Base-by-base conservation (phyloP, 2,329 filamentous ascomycete genomes). In the Apiospora malaysiana region DNA sequence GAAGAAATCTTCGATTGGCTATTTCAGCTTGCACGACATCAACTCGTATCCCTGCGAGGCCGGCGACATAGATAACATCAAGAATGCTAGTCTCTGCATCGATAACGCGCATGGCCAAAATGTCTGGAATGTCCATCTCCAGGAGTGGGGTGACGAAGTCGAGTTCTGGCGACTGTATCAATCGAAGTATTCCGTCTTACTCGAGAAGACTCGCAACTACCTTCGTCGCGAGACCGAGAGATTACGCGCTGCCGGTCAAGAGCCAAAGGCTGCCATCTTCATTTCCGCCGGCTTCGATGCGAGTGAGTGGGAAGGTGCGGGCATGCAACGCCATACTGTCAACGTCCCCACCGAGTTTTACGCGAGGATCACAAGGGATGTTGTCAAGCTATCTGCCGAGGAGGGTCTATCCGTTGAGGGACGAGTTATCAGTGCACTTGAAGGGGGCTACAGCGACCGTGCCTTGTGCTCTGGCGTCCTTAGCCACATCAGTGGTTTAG, bases 321-420 rank as follows among this genome's bases (percentile, higher is more conserved):
- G 94, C 3, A 99, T 99, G 96, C 96, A 99, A 81, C 89, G 96
- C 66, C 96, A 99, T 81, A 92, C 93, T 71, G 95, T 97, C 77
- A 97, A 97, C 78, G 96, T 99, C 2, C 95, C 96, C 0, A 99
- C 95, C 0, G 94, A 95, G 69, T 99, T 99, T 79, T 99, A 98
- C 79, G 96, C 96, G 67, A 90, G 93, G 1, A 92, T 99, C 74
- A 95, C 95, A 0, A 88, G 91, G 63, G 96, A 99, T 78, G 89
- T 98, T 3, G 91, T 97, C 18, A 90, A 88, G 66, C 85, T 99
- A 71, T 93, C 97, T 0, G 88, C 93, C 51, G 94, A 98, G 79
- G 91, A 93, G 76, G 93, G 88, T 1, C 88, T 93, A 1, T 88
- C 89, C 40, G 93, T 94, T 1, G 92, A 97, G 37, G 95, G 95